These are phyloP conservation scores for Wickerhamiella sorbophila DNA, from an alignment of 805 yeast species.

Conservation along the genomic window DNA sequence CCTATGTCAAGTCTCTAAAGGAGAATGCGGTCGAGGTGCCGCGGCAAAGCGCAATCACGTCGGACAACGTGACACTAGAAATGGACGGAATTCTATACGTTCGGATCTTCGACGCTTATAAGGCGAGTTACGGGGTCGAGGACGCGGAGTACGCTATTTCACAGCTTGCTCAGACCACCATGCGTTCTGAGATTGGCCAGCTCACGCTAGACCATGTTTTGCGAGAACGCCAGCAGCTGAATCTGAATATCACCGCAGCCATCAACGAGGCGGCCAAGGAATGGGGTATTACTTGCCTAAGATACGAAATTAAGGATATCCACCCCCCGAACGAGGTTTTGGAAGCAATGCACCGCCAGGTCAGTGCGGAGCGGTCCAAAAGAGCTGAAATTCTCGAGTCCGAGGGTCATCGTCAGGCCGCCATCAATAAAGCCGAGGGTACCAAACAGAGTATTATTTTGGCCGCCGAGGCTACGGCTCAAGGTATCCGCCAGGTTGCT, in stretches of 20 bases:
- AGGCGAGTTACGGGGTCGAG: conserved; percentile 79
- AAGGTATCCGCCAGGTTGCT: conserved; percentile 51
- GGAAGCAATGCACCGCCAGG: conserved; percentile 87
- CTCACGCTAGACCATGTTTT: conserved; percentile 65
- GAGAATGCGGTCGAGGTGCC: conserved; percentile 81
- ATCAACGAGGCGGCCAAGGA: conserved; percentile 72
- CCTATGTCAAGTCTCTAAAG: conserved; percentile 69
- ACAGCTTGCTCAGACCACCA: conserved; percentile 80
- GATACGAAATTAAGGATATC: conserved; percentile 78
- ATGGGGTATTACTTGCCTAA: conserved; percentile 74
- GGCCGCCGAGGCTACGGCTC: conserved; percentile 73
- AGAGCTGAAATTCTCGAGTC: conserved; percentile 78
- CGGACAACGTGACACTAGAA: conserved; percentile 73
- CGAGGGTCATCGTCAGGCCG: conserved; percentile 69
- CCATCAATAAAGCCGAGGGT: conserved; percentile 75
- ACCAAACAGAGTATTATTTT: conserved; percentile 54
- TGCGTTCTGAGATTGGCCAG: conserved; percentile 82
- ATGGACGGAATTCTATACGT: conserved; percentile 74
- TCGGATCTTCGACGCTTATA: conserved; percentile 65
- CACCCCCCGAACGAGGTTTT: conserved; percentile 77
- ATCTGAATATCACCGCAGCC: conserved; percentile 58
- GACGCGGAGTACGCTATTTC: conserved; percentile 75
- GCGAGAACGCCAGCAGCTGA: conserved; percentile 59
- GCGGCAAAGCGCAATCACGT: conserved; percentile 69
- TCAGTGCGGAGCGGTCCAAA: conserved; percentile 72